A percentile compares a stretch with the other conserved stretches of the same genome.
phyloP scores from a whole-genome alignment of 2,329 filamentous ascomycete genomes.

The Epichloe coenophiala region DNA sequence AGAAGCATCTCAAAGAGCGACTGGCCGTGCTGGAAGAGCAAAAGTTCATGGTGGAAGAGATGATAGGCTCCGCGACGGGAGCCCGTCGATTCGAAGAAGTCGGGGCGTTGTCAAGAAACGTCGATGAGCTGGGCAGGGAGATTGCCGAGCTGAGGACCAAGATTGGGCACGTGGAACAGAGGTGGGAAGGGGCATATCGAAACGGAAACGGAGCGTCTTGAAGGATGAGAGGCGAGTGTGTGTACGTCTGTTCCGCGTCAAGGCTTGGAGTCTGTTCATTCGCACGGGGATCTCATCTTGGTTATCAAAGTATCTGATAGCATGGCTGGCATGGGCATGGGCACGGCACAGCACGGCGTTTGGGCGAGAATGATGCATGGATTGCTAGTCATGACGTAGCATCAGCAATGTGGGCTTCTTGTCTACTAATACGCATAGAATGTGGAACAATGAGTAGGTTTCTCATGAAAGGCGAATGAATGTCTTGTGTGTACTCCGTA shows the following conservation, averaged over 20 bases:
- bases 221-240: not conserved
- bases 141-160: constrained; percentile 55
- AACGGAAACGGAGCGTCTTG: constrained; percentile 13
- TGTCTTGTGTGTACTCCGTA: too few relatives aligned
- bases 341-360: constrained; percentile 11
- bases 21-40: constrained; percentile 84
- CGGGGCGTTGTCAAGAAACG: constrained; percentile 60
- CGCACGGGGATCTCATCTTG: too few relatives aligned
- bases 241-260: too few relatives aligned
- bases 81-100: constrained; percentile 79
- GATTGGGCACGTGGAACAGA: constrained; percentile 50
- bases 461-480: too few relatives aligned
- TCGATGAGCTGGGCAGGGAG: constrained; percentile 70
- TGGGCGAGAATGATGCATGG: not conserved
- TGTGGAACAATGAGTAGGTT: too few relatives aligned
- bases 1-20: constrained; percentile 66
- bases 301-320: too few relatives aligned
- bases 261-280: too few relatives aligned
- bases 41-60: constrained; percentile 74
- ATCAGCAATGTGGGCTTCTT: too few relatives aligned
- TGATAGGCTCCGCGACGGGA: constrained; percentile 66
- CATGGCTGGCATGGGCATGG: constrained; percentile 18
- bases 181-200: constrained; percentile 40
- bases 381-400: not conserved
- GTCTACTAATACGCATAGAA: too few relatives aligned